Base-by-base conservation (phyloP, 352 stramenopile genomes). In the Pythium chondricola region DNA sequence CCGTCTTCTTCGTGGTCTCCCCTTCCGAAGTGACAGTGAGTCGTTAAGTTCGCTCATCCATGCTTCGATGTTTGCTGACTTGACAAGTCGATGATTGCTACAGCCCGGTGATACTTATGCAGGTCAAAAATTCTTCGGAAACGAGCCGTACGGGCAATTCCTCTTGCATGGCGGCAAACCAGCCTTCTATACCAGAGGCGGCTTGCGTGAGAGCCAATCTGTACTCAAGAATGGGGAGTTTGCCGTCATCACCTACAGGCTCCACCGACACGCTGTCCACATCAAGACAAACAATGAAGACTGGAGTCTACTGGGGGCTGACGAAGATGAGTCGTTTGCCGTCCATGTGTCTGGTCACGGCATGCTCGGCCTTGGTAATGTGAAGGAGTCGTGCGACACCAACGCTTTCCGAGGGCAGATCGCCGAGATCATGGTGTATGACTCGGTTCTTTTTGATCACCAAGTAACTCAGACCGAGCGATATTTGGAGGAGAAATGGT, bases 91-190 rank as follows among this genome's bases (percentile, higher is more conserved):
- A 22, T 13, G 8, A 16, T 1, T 47, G 39, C 16, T 52, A 10
- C 29, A 78, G 69, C 9, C 24, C 36, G 58, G 58, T 2, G 67
- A 77, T 18, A 63, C 63, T 8, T 83, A 67, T 50, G 55, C 42
- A 9, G 61, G 48, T 0, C 72, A 87, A 49, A 87, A 85, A 48
- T 83, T 87, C 55, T 87, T 87, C 30, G 75, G 75, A 1, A 83
- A 80, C 59, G 65, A 70, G 3, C 75, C 74, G 24, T 82, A 87
- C 45, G 75, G 72, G 3, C 75, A 87, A 32, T 87, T 87, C 42
- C 50, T 76, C 36, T 60, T 87, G 21, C 70, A 78, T 36, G 68
- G 59, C 10, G 72, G 69, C n/a, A 81, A 73, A 24, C 72, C 75
- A 2, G 65, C 63, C 1, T 83, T 85, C 47, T 73, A 73, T 27